Evolutionary conservation across 805 yeast species (phyloP).

Genomic region (Yarrowia bubula): DNA sequence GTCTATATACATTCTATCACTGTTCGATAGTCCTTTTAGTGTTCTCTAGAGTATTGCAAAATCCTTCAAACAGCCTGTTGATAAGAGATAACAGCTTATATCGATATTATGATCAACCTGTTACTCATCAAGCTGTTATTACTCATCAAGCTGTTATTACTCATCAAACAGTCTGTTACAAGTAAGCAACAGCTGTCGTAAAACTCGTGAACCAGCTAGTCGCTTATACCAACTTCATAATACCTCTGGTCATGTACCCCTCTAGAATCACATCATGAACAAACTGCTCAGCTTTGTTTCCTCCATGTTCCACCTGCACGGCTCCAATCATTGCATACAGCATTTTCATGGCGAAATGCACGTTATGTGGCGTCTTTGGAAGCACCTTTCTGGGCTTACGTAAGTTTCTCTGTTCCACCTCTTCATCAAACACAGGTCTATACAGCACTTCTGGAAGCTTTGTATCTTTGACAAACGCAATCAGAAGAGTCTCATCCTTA

Average conservation of each 20-base stretch:
- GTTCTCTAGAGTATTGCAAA: too few relatives aligned
- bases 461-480: conserved; percentile 7
- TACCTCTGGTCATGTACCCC: conserved; percentile 6
- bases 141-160: too few relatives aligned
- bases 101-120: too few relatives aligned
- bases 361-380: background rate
- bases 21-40: too few relatives aligned
- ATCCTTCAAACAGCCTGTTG: too few relatives aligned
- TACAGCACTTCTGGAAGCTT: background rate
- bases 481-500: background rate
- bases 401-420: background rate
- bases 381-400: background rate
- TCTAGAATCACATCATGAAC: conserved; percentile 10
- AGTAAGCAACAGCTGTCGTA: too few relatives aligned
- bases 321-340: conserved; percentile 5
- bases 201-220: too few relatives aligned
- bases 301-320: background rate
- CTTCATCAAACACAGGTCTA: background rate
- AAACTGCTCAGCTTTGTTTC: conserved; percentile 1
- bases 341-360: background rate
- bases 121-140: too few relatives aligned
- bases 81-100: too few relatives aligned
- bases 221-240: background rate
- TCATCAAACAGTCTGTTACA: too few relatives aligned
- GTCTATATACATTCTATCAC: background rate